Conservation (phyloP, 148 eudicot species). For the Rhododendron molle region DNA sequence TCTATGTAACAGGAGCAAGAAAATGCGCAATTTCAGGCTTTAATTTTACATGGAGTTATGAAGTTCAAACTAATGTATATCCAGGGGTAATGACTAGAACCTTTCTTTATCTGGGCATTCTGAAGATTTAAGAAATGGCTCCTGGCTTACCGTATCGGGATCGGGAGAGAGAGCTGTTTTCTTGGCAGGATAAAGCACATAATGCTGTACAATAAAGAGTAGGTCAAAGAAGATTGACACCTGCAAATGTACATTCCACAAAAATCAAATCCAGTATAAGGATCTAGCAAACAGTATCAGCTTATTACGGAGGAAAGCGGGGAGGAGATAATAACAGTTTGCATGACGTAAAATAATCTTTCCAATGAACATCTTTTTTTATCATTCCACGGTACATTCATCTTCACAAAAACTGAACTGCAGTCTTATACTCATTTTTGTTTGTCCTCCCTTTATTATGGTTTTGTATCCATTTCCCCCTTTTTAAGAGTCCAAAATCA, state of each 20-base stretch:
- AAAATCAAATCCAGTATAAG: background rate
- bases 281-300: background rate
- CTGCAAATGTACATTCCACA: conserved; percentile 28
- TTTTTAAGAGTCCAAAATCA: background rate
- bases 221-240: conserved; percentile 79
- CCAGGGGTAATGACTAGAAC: conserved; percentile 21
- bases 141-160: conserved; percentile 31
- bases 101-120: conserved; percentile 21
- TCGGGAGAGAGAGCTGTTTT: conserved; percentile 20
- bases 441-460: background rate
- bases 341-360: background rate
- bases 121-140: conserved; percentile 39
- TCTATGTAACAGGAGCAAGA: background rate
- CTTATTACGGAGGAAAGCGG: background rate
- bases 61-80: background rate
- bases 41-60: background rate
- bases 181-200: conserved; percentile 57
- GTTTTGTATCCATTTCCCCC: background rate
- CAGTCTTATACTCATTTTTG: background rate
- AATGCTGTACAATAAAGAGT: conserved; percentile 73
- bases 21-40: background rate
- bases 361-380: too few species aligned
- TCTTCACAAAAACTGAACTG: background rate
- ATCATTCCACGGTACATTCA: background rate
- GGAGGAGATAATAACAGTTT: background rate